These are phyloP conservation scores for Talaromyces sp. DNA, from an alignment of 2,329 filamentous ascomycete genomes.

Conservation along the genomic window DNA sequence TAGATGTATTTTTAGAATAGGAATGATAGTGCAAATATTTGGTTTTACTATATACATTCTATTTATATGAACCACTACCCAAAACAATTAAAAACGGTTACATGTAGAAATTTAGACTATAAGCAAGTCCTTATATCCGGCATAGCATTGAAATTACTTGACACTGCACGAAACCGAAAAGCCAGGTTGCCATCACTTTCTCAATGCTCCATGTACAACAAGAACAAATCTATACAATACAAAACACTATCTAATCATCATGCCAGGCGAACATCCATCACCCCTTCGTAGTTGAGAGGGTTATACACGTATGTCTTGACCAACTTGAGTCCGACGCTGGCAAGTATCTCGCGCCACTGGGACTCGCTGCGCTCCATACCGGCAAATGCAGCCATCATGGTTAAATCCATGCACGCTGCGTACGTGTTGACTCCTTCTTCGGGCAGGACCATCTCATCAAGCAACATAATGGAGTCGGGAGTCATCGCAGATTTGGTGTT, in stretches of 20 bases:
- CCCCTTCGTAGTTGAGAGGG: neutral
- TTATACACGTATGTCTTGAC: neutral
- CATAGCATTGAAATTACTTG: neutral
- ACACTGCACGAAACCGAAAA: neutral
- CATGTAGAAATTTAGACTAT: neutral
- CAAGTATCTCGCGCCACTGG: constrained; percentile 23
- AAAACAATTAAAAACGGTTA: no score
- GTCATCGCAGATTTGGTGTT: neutral
- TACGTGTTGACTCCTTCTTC: constrained; percentile 22
- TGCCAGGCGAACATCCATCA: neutral
- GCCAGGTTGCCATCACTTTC: neutral
- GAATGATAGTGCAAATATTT: neutral
- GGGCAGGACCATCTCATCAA: constrained; percentile 38
- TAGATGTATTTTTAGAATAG: neutral
- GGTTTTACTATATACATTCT: neutral
- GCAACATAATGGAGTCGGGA: constrained; percentile 30
- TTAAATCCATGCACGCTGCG: constrained; percentile 27
- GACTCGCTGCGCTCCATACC: constrained; percentile 26
- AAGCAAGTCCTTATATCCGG: neutral
- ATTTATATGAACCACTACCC: neutral
- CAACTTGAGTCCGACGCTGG: neutral
- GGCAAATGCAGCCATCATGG: constrained; percentile 29
- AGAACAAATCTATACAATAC: neutral
- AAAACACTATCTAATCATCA: neutral
- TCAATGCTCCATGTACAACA: neutral